phyloP scores from a whole-genome alignment of 2,329 filamentous ascomycete species.

The Penicillium sp. region DNA sequence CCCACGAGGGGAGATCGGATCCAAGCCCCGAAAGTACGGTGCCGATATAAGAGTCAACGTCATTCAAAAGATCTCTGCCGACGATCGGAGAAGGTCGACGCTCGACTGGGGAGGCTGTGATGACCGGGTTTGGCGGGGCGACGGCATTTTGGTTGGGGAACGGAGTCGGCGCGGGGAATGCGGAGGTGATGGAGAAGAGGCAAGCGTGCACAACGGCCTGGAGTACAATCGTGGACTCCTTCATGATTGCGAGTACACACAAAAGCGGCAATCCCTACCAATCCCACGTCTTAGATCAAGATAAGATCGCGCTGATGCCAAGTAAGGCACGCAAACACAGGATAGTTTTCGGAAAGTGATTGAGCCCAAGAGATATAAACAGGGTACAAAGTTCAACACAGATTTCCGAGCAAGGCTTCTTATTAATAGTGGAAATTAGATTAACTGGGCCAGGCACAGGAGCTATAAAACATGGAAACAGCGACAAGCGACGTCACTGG shows the following conservation, averaged over 20 bases:
- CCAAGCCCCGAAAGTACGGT: slow-evolving; percentile 13
- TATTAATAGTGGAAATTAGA: not conserved
- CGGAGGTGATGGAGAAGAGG: slow-evolving; percentile 10
- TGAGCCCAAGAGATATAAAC: not conserved
- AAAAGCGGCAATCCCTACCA: not conserved
- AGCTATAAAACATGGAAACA: not conserved
- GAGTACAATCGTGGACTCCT: not conserved
- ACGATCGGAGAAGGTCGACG: slow-evolving; percentile 11
- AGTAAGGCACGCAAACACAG: not conserved
- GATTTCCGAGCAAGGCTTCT: not conserved
- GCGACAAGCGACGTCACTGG: not conserved
- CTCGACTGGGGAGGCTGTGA: slow-evolving; percentile 15
- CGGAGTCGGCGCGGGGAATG: slow-evolving; percentile 13
- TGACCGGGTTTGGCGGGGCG: slow-evolving; percentile 7
- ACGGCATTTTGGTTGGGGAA: slow-evolving; percentile 3
- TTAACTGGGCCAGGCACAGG: not conserved
- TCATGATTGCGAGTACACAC: not conserved
- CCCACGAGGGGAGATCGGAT: slow-evolving; percentile 19
- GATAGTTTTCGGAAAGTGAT: not conserved
- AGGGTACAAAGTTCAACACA: not conserved
- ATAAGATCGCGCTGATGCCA: not conserved
- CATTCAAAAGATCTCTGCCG: slow-evolving; percentile 4
- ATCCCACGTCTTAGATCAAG: not conserved
- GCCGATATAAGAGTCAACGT: slow-evolving; percentile 4
- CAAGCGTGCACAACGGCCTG: slow-evolving; percentile 8